These are phyloP conservation scores for Tetracentron sinense DNA, from an alignment of 164 flowering plant species.

Conservation along the genomic window DNA sequence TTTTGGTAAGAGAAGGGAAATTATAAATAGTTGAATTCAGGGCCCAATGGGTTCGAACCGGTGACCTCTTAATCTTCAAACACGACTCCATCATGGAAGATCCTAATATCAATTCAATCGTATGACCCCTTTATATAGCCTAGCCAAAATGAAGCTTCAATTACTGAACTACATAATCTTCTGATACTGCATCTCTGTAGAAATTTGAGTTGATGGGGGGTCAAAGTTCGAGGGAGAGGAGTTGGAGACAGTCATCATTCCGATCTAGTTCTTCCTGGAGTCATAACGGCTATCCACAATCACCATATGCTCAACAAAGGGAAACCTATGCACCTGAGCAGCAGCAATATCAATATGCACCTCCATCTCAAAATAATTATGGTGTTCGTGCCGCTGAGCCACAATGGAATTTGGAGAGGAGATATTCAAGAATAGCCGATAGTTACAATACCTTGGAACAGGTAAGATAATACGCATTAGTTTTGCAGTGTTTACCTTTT, in stretches of 20 bases:
- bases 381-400: conserved; percentile 28
- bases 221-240: conserved; percentile 32
- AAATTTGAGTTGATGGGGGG: conserved; percentile 42
- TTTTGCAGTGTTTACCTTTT: too few relatives aligned
- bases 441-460: conserved; percentile 60
- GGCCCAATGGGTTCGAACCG: too few relatives aligned
- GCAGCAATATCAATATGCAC: conserved; percentile 27
- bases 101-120: too few relatives aligned
- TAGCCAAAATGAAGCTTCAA: too few relatives aligned
- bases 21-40: too few relatives aligned
- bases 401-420: conserved; percentile 38
- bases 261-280: conserved; percentile 25
- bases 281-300: conserved; percentile 27
- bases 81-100: too few relatives aligned
- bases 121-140: too few relatives aligned
- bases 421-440: conserved; percentile 70
- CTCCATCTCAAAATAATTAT: conserved; percentile 33
- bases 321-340: conserved; percentile 22
- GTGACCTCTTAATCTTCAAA: too few relatives aligned
- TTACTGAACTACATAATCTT: too few relatives aligned
- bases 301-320: conserved; percentile 35
- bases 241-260: too few relatives aligned
- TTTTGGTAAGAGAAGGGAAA: too few relatives aligned
- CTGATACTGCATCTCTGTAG: conserved; percentile 11
- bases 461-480: conserved; percentile 29